Percentiles rank a stretch among this genome's conserved stretches.
Evolutionary conservation across 2,329 filamentous ascomycete species (phyloP).

Genomic region (Blastomyces gilchristii): DNA sequence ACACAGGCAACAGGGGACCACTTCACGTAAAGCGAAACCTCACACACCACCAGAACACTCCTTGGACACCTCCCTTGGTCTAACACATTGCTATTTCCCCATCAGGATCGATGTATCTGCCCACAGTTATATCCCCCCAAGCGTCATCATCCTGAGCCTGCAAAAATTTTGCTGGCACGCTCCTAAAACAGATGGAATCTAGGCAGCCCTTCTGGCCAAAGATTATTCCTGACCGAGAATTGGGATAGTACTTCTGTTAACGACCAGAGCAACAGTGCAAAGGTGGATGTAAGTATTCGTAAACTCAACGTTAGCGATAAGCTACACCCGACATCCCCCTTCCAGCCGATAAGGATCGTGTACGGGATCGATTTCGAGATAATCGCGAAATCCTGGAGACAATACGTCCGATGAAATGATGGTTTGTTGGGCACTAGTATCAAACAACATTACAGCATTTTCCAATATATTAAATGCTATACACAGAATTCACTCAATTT

Average conservation of each 20-base stretch:
- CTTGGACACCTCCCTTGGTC: not conserved
- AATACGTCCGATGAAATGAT: not conserved
- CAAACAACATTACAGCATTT: slow-evolving; percentile 1
- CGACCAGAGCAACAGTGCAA: slow-evolving; percentile 1
- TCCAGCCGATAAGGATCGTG: slow-evolving; percentile 3
- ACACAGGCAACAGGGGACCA: too few relatives aligned
- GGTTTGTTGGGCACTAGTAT: not conserved
- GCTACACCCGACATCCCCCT: not conserved
- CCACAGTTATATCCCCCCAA: slow-evolving; percentile 1
- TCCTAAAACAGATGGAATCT: not conserved
- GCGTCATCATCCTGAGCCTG: not conserved
- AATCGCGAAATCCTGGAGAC: not conserved
- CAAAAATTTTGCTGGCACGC: not conserved
- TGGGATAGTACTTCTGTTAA: not conserved
- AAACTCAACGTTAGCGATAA: not conserved
- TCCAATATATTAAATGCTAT: too few relatives aligned
- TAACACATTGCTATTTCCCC: not conserved
- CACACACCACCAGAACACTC: too few relatives aligned
- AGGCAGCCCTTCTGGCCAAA: slow-evolving; percentile 5
- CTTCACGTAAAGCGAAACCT: too few relatives aligned
- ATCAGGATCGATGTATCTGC: not conserved
- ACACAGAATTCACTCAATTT: too few relatives aligned
- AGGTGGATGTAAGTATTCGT: not conserved
- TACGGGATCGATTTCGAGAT: not conserved
- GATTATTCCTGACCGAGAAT: not conserved